Evolutionary conservation across 1,284 basidiomycete genomes (phyloP).

Genomic region (Fomitopsis schrenkii): DNA sequence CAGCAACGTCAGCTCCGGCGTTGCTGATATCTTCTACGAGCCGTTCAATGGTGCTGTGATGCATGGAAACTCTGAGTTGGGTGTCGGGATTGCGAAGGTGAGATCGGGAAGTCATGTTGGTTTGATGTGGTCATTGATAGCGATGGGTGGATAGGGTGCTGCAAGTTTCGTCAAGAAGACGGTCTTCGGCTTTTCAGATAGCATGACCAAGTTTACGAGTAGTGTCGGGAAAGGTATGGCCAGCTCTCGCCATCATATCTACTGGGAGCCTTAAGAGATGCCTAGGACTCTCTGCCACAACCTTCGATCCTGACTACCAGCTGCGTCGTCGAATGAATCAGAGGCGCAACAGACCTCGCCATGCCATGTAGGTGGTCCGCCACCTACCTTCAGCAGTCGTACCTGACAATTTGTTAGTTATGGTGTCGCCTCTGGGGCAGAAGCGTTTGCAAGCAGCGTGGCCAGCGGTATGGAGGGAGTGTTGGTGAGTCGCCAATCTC

Average conservation of each 20-base stretch:
- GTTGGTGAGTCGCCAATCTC: conserved; percentile 53
- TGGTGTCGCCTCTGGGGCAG: conserved; percentile 91
- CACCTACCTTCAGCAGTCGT: conserved; percentile 4
- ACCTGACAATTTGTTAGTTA: conserved; percentile 49
- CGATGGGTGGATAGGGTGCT: conserved; percentile 63
- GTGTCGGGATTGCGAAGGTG: conserved; percentile 95
- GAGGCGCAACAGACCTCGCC: conserved; percentile 90
- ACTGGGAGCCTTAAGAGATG: background rate
- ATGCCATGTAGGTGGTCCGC: conserved; percentile 72
- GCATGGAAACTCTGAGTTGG: conserved; percentile 95
- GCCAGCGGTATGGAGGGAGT: conserved; percentile 97
- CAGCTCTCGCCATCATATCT: no score
- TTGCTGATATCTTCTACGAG: conserved; percentile 98
- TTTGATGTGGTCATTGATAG: background rate
- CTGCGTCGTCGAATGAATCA: conserved; percentile 84
- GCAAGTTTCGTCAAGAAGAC: conserved; percentile 99
- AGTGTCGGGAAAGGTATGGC: conserved; percentile 89
- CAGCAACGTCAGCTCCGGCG: conserved; percentile 98
- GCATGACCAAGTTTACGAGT: conserved; percentile 95
- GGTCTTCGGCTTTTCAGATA: conserved; percentile 94
- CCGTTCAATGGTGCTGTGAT: conserved; percentile 97
- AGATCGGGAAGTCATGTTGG: conserved; percentile 11
- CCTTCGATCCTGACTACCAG: conserved; percentile 96
- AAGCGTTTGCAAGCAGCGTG: conserved; percentile 91
- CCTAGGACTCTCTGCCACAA: conserved; percentile 89